Base-by-base conservation (phyloP, 129 eudicot genomes). In the Escallonia herrerae region DNA sequence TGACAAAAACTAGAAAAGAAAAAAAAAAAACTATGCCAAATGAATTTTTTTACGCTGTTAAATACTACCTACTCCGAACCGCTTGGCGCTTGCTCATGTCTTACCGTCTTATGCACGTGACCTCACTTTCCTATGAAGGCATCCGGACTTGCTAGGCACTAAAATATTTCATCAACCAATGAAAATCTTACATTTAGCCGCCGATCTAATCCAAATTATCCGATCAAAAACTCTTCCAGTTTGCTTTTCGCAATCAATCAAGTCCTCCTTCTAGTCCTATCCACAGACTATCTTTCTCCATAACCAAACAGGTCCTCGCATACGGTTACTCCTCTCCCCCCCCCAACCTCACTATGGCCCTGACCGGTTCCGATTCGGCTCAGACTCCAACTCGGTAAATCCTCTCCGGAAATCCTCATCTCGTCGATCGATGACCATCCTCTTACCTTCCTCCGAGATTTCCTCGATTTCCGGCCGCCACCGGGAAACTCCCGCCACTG, bases 401-500 rank as follows among this genome's bases (percentile, higher is more conserved):
- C 53, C 38, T 43, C 33, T 0, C 33, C 33, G 33, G 13, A 11
- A 65, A 45, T 65, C 57, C 15, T 5, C 7, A 11, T 0, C 38
- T 37, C 33, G 33, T 22, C 33, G 33, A 22, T 22, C 2, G 10
- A 76, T 82, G 83, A 62, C 78, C 1, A 56, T 66, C 6, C 58
- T 78, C 2, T 3, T 68, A 10, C 76, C 48, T 40, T 54, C 81
- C 7, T 73, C 78, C 63, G 72, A 62, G 1, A 48, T 74, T 10
- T 77, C 78, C 3, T 62, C 71, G 7, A 7, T 75, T n/a, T 56
- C 77, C 60, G 74, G 44, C 72, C n/a, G 56, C 38, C 56, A 7
- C 53, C 72, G 58, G 9, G 42, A 40, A 47, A 40, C 40, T 22
- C 77, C 82, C 41, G 60, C 73, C 22, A 74, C 58, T 15, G 56